These are phyloP conservation scores for Wickerhamiella nectarea DNA, from an alignment of 805 yeast species.

Conservation along the genomic window DNA sequence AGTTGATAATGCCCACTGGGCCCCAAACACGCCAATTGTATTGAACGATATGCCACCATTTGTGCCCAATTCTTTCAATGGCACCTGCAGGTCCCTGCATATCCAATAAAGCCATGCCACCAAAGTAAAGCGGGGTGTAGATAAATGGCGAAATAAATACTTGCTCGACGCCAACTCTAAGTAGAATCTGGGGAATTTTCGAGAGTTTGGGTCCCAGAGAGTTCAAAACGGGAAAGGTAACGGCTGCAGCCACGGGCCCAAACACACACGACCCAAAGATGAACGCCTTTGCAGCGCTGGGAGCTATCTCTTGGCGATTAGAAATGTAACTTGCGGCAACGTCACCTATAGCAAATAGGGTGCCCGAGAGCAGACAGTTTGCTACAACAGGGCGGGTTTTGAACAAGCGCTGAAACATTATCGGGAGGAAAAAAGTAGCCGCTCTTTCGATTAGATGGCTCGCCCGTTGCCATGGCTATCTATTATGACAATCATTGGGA, in stretches of 20 bases:
- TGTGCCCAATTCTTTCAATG: slow-evolving; percentile 23
- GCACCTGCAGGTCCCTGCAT: slow-evolving; percentile 32
- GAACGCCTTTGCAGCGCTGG: slow-evolving; percentile 42
- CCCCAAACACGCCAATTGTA: slow-evolving; percentile 92
- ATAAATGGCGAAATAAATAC: slow-evolving; percentile 56
- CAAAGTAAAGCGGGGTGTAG: slow-evolving; percentile 57
- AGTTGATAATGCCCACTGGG: slow-evolving; percentile 57
- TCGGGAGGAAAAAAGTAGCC: not conserved
- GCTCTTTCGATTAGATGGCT: not conserved
- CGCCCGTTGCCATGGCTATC: not conserved
- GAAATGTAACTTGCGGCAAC: slow-evolving; percentile 49
- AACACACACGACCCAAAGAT: slow-evolving; percentile 61
- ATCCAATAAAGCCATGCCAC: slow-evolving; percentile 56
- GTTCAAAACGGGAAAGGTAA: slow-evolving; percentile 44
- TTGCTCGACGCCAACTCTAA: slow-evolving; percentile 60
- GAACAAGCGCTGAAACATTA: not conserved
- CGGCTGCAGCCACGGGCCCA: slow-evolving; percentile 59
- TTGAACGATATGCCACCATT: slow-evolving; percentile 43
- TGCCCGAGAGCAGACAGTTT: slow-evolving; percentile 21
- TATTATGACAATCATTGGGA: not conserved
- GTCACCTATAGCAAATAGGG: slow-evolving; percentile 63
- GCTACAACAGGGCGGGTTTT: slow-evolving; percentile 29
- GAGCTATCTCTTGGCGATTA: slow-evolving; percentile 22
- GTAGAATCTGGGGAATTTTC: slow-evolving; percentile 26
- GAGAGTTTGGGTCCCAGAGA: slow-evolving; percentile 27